phyloP scores from a whole-genome alignment of 2,329 filamentous ascomycete genomes.

The Verticillium tricorpus region DNA sequence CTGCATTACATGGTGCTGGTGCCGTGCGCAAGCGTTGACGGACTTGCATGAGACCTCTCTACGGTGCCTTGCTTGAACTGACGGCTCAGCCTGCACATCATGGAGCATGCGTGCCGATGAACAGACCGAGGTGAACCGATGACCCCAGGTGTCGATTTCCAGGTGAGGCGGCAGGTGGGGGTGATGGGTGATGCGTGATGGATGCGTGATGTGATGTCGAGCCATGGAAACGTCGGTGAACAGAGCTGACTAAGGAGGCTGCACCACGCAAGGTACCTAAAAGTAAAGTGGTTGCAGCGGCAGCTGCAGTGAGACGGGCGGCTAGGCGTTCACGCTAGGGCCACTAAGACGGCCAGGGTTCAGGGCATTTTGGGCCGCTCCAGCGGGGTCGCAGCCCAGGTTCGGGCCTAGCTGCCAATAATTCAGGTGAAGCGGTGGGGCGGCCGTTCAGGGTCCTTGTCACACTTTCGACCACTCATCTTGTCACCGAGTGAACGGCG shows the following conservation, averaged over 20 bases:
- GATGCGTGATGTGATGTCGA: not conserved
- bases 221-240: not conserved
- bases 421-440: not conserved
- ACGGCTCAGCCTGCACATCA: not conserved
- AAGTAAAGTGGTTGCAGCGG: not conserved
- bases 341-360: not conserved
- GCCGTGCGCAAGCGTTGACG: not conserved
- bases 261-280: not conserved
- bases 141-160: not conserved
- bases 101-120: not conserved
- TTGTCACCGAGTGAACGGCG: slow-evolving; percentile 12
- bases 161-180: not conserved
- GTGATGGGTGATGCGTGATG: not conserved
- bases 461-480: slow-evolving; percentile 6
- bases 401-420: not conserved
- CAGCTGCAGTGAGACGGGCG: not conserved
- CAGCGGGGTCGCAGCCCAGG: not conserved
- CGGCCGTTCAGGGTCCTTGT: slow-evolving; percentile 1
- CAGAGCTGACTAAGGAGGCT: not conserved
- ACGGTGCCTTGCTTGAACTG: not conserved
- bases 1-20: not conserved
- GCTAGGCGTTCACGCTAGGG: not conserved
- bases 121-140: not conserved
- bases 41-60: not conserved
- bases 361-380: not conserved